Evolutionary conservation across 2,329 filamentous ascomycete genomes (phyloP), one percentile per base, ranked within the genome.

Genomic region (Fusarium luffae): DNA sequence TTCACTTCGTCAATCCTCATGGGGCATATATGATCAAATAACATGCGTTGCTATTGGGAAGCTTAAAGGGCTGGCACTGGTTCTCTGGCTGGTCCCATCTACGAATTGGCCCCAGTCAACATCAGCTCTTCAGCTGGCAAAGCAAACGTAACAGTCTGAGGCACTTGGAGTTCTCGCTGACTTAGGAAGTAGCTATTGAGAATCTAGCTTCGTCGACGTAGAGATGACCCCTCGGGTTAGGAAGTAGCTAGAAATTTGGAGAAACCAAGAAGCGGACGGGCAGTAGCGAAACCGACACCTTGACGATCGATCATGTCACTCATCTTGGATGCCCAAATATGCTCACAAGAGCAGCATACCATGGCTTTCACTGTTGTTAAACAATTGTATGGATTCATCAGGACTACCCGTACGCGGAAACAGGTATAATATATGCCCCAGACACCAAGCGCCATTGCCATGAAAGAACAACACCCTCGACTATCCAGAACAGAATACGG

Each of bases 361-460:
- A 23, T 18, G 7, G 5, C 18, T 59, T 58, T 18, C 7, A 12
- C n/a, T 42, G 49, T 41, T n/a, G 43, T 47, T 18, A 18, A 44
- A 44, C 46, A 50, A 27, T 52, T 42, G 13, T 49, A 47, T 48
- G 41, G 47, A 54, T 68, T 73, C 64, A 68, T 68, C 55, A 71
- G 61, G 41, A 54, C 61, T 63, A 67, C 63, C 43, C 55, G 21
- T 42, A 50, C 51, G 55, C 44, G 63, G 60, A 59, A 72, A 69
- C 73, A 78, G 72, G 75, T 74, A 77, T 77, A 76, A 27, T 75
- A 74, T 69, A 74, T 76, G 74, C 71, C 68, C 72, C 69, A 69
- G 72, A 76, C 66, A 78, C 74, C 72, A 69, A 76, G 77, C 78
- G 72, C 78, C 78, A 62, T 72, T 79, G 76, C 77, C 73, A 77